These are phyloP conservation scores for Vitis hybrid DNA, from an alignment of 177 flowering plant species.

Conservation along the genomic window DNA sequence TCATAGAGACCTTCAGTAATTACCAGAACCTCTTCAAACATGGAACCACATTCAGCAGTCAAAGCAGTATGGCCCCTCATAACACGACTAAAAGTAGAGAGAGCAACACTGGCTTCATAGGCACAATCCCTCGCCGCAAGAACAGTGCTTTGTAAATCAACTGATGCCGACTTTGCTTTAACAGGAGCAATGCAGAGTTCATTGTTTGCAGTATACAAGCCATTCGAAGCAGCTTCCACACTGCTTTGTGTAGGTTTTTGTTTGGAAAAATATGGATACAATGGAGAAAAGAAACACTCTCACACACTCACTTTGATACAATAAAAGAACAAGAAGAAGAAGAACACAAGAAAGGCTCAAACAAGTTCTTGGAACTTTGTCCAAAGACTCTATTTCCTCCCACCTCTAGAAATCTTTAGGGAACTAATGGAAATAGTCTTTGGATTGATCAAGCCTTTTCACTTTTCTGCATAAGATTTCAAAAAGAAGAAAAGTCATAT, in stretches of 20 bases:
- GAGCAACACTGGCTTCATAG: slow-evolving; percentile 68
- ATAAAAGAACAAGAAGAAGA: no score
- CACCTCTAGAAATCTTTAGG: no score
- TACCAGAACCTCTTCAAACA: slow-evolving; percentile 99
- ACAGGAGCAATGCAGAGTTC: slow-evolving; percentile 73
- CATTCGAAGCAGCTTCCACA: slow-evolving; percentile 80
- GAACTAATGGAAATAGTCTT: no score
- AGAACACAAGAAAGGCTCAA: no score
- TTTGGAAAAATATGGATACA: no score
- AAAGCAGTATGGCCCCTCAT: slow-evolving; percentile 51
- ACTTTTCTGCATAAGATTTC: no score
- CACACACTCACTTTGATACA: no score
- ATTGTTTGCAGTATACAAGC: slow-evolving; percentile 67
- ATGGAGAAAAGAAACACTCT: no score
- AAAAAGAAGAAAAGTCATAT: no score
- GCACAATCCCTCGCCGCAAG: slow-evolving; percentile 82
- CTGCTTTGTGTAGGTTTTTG: slow-evolving; percentile 71
- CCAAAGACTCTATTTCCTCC: no score
- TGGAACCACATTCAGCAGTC: slow-evolving; percentile 61
- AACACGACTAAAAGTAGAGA: slow-evolving; percentile 68
- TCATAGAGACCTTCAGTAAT: slow-evolving; percentile 88
- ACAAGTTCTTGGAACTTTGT: no score
- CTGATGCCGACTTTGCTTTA: slow-evolving; percentile 26
- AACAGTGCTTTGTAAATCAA: slow-evolving; percentile 78
- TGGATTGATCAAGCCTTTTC: no score